Conservation (phyloP, 768 basidiomycete genomes). For the Phylloporus sp. region DNA sequence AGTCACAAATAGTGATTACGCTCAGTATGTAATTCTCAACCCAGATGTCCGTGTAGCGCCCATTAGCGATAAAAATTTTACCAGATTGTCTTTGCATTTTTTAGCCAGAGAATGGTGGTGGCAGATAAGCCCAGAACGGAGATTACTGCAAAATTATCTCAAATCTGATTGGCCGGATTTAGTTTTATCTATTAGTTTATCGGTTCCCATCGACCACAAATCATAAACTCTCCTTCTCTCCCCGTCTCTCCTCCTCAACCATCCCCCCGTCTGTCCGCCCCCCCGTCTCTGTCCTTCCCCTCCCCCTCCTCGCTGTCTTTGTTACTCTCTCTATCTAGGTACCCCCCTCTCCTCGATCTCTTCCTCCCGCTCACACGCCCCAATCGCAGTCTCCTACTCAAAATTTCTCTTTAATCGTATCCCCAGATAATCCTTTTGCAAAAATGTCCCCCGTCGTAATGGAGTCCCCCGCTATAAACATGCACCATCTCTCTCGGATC, state of each 20-base stretch:
- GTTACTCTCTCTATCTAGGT: not conserved
- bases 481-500: slow-evolving; percentile 50
- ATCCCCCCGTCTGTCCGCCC: not conserved
- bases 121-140: slow-evolving; percentile 7
- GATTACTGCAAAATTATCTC: slow-evolving; percentile 18
- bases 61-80: slow-evolving; percentile 29
- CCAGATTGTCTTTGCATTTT: slow-evolving; percentile 5
- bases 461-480: slow-evolving; percentile 49
- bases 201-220: slow-evolving; percentile 36
- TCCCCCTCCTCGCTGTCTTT: not conserved
- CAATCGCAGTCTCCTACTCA: slow-evolving; percentile 20
- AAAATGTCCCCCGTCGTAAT: slow-evolving; percentile 58
- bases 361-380: slow-evolving; percentile 8
- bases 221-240: slow-evolving; percentile 33
- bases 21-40: slow-evolving; percentile 26
- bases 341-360: not conserved
- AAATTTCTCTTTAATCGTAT: slow-evolving; percentile 30
- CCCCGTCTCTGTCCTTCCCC: not conserved
- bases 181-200: slow-evolving; percentile 36
- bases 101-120: not conserved
- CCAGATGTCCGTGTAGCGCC: slow-evolving; percentile 29
- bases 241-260: slow-evolving; percentile 26
- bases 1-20: slow-evolving; percentile 15
- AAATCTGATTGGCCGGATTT: slow-evolving; percentile 37
- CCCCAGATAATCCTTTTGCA: slow-evolving; percentile 26